These are phyloP conservation scores for Penicillium verrucosum DNA, from an alignment of 2,329 filamentous ascomycete species.

Conservation along the genomic window DNA sequence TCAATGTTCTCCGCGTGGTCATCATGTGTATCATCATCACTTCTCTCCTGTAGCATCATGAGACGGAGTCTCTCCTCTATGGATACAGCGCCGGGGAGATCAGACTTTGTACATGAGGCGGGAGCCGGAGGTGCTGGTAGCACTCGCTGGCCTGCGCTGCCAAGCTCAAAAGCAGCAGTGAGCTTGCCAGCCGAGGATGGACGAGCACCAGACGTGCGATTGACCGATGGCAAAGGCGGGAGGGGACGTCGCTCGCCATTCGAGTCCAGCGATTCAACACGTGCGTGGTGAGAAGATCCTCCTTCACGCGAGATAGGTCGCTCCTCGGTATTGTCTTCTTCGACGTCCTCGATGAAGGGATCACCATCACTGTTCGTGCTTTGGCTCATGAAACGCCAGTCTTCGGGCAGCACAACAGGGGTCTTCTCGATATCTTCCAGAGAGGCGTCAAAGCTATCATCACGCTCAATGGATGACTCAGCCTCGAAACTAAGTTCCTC, in stretches of 20 bases:
- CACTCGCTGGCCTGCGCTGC: slow-evolving; percentile 63
- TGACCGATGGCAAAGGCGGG: slow-evolving; percentile 70
- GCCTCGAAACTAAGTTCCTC: slow-evolving; percentile 62
- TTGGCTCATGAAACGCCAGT: slow-evolving; percentile 80
- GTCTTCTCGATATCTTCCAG: slow-evolving; percentile 96
- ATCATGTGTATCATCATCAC: slow-evolving; percentile 19
- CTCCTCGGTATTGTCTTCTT: slow-evolving; percentile 62
- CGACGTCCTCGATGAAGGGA: slow-evolving; percentile 61
- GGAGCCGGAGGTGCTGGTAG: slow-evolving; percentile 70
- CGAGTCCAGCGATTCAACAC: slow-evolving; percentile 71
- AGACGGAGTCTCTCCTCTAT: slow-evolving; percentile 81
- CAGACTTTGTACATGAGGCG: slow-evolving; percentile 67
- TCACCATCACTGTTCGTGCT: slow-evolving; percentile 63
- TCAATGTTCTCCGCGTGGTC: slow-evolving; percentile 7
- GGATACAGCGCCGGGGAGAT: slow-evolving; percentile 76
- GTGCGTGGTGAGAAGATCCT: slow-evolving; percentile 45
- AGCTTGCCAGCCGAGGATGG: slow-evolving; percentile 60
- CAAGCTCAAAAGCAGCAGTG: slow-evolving; percentile 69
- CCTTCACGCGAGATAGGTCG: slow-evolving; percentile 47
- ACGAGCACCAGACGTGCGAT: slow-evolving; percentile 42
- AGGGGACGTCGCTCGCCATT: slow-evolving; percentile 80
- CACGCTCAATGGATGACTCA: slow-evolving; percentile 60
- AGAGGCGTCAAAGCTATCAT: slow-evolving; percentile 93
- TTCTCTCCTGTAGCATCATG: slow-evolving; percentile 75
- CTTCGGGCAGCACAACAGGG: slow-evolving; percentile 93